Conservation (phyloP, 2,329 filamentous ascomycete species). For the Leptographium procerum region DNA sequence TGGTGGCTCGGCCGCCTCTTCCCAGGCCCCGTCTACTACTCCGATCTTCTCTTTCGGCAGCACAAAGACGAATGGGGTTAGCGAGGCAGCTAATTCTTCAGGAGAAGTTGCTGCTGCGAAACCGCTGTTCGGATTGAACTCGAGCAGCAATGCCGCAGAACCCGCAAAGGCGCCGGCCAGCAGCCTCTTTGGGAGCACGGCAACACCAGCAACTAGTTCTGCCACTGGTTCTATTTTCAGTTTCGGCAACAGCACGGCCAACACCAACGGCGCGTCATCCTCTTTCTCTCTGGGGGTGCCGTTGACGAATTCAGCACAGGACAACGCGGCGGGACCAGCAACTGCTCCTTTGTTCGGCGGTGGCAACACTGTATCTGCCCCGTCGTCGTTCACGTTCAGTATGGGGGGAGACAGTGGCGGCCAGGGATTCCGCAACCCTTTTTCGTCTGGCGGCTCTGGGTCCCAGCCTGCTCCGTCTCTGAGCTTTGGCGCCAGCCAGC, state of each 20-base stretch:
- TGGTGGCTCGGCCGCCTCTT: conserved; percentile 8
- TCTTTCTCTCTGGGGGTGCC: conserved; percentile 10
- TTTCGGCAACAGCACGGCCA: conserved; percentile 8
- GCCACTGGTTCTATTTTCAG: conserved; percentile 3
- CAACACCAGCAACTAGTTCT: neutral
- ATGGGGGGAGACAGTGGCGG: conserved; percentile 18
- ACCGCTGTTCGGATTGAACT: conserved; percentile 3
- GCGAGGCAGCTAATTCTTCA: neutral
- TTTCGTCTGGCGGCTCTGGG: conserved; percentile 19
- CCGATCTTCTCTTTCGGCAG: conserved; percentile 9
- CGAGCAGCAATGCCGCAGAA: conserved; percentile 2
- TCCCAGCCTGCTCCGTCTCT: conserved; percentile 18
- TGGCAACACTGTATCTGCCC: conserved; percentile 7
- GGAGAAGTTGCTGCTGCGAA: neutral
- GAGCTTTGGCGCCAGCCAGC: conserved; percentile 24
- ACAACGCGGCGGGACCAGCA: neutral
- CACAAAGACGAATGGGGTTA: conserved; percentile 4
- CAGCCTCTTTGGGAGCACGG: conserved; percentile 5
- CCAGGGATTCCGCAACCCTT: conserved; percentile 27
- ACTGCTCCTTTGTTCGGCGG: conserved; percentile 7
- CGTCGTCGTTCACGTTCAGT: conserved; percentile 28
- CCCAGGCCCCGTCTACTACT: neutral
- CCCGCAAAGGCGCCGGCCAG: neutral
- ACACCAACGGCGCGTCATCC: neutral
- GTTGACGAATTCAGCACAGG: neutral